phyloP scores from a whole-genome alignment of 305 asterid species.

The Petunia hybrid region DNA sequence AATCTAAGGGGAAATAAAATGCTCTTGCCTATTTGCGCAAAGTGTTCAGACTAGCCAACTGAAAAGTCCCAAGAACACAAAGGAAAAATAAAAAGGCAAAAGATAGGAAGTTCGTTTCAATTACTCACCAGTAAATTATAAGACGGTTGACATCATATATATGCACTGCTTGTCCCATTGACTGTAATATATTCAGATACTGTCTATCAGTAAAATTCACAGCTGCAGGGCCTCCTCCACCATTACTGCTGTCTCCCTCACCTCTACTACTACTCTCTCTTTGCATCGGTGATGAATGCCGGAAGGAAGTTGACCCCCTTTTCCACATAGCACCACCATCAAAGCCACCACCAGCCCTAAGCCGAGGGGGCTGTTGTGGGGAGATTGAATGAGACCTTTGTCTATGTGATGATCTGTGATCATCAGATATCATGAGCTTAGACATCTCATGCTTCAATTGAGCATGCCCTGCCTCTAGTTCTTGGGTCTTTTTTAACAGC shows the following conservation, averaged over 20 bases:
- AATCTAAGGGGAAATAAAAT: slow-evolving; percentile 16
- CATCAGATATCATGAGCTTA: slow-evolving; percentile 56
- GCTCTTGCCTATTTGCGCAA: background rate
- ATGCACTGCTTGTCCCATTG: slow-evolving; percentile 91
- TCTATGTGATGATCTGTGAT: slow-evolving; percentile 41
- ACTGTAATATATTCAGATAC: slow-evolving; percentile 85
- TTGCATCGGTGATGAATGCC: slow-evolving; percentile 83
- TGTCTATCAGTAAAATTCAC: slow-evolving; percentile 72
- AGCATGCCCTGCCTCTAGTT: slow-evolving; percentile 85
- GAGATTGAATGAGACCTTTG: slow-evolving; percentile 88
- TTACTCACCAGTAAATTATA: slow-evolving; percentile 86
- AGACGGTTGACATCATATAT: slow-evolving; percentile 62
- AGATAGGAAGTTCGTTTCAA: background rate
- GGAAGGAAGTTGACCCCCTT: slow-evolving; percentile 41
- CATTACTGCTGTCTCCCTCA: slow-evolving; percentile 28
- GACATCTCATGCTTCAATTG: slow-evolving; percentile 89
- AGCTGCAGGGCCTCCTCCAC: slow-evolving; percentile 55
- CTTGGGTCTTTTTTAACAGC: slow-evolving; percentile 87
- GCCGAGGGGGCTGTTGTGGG: slow-evolving; percentile 66
- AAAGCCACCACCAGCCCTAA: slow-evolving; percentile 43
- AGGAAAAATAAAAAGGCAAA: background rate
- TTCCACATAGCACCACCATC: background rate
- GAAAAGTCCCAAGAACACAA: background rate
- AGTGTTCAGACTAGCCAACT: slow-evolving; percentile 6
- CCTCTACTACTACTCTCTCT: slow-evolving; percentile 63